Evolutionary conservation across 345 rosid genomes (phyloP), one percentile per base, ranked within the genome.

Genomic region (Xanthoceras sorbifolium): DNA sequence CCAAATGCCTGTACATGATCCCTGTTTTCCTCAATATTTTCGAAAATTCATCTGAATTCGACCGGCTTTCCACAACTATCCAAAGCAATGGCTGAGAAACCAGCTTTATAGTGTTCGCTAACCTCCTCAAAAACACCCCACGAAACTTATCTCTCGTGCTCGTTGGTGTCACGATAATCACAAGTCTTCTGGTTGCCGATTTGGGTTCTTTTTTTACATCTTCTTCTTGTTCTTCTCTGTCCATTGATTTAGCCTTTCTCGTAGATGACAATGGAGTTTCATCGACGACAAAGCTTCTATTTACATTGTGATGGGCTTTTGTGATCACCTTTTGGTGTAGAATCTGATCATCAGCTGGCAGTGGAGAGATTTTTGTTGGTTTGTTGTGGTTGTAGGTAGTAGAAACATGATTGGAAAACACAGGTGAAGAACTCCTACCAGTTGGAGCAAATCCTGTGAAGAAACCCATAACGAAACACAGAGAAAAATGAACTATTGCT

Each of bases 381-480:
- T 84, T n/a, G n/a, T n/a, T n/a, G n/a, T n/a, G n/a, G n/a, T n/a
- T n/a, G n/a, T n/a, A 38, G 31, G 70, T 59, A n/a, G 67, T 6
- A 32, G 64, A 9, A 12, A 65, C 60, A 2, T 14, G 76, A 63
- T 34, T 70, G 54, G 89, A 74, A 64, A 88, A 84, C 44, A 82
- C 36, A 9, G 94, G 44, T 20, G 76, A 73, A 31, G 31, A 79
- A 79, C 82, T 28, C 63, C 90, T 88, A 25, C 89, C 86, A 12
- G 92, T 77, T 36, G 99, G 98, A 77, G 99, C 98, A 80, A 93
- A 89, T 36, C 98, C 98, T 52, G 88, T 80, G 88, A 93, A 91
- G 77, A 91, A 91, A 11, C 98, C 98, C 93, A 92, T 91, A 44
- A 90, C 89, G 70, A 94, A 94, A 75, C 98, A 94, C 23, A 94